These are phyloP conservation scores for Knoxia roxburghii DNA, from an alignment of 257 asterid genomes.

Conservation along the genomic window DNA sequence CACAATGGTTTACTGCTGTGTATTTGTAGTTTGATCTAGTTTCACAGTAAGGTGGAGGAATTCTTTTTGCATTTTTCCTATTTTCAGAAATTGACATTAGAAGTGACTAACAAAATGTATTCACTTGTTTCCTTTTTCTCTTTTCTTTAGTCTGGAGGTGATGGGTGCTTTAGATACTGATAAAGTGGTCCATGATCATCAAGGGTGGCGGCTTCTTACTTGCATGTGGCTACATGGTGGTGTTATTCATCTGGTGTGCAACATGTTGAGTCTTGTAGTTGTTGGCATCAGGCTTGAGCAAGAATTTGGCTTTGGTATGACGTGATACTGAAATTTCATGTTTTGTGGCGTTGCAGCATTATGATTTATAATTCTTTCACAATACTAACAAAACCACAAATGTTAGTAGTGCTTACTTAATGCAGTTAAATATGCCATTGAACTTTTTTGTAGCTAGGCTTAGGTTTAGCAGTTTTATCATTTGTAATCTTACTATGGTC, in stretches of 20 bases:
- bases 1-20: not conserved
- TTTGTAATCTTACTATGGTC: not conserved
- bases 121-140: not conserved
- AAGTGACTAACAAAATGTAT: not conserved
- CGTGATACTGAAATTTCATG: not conserved
- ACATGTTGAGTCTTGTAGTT: constrained; percentile 76
- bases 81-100: not conserved
- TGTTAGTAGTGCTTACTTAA: not conserved
- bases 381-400: not conserved
- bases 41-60: not conserved
- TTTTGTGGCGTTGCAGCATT: not conserved
- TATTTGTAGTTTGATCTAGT: not conserved
- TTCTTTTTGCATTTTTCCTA: not conserved
- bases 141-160: constrained; percentile 34
- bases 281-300: constrained; percentile 88
- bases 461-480: constrained; percentile 8
- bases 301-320: constrained; percentile 85
- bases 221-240: constrained; percentile 95
- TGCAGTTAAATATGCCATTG: constrained; percentile 4
- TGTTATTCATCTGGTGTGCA: constrained; percentile 82
- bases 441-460: not conserved
- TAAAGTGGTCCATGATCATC: constrained; percentile 63
- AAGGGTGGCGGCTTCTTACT: constrained; percentile 88
- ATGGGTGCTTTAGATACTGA: constrained; percentile 82
- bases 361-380: constrained; percentile 1